A percentile compares a stretch with the other conserved stretches of the same genome.
Evolutionary conservation across 1,284 basidiomycete genomes (phyloP).

Genomic region (Porphyrellus sp.): DNA sequence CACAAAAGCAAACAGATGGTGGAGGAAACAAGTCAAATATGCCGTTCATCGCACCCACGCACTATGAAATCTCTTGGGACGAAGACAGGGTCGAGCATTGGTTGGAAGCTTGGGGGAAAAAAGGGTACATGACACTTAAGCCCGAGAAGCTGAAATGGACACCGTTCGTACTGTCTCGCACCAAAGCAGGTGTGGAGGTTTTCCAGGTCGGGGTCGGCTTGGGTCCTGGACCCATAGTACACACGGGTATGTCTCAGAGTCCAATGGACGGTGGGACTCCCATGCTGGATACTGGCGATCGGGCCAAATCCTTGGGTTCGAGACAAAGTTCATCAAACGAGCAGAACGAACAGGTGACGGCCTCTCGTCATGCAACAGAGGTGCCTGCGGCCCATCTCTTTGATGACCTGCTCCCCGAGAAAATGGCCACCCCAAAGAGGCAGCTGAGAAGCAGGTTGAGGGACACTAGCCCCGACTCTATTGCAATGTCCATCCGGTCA

Average conservation of each 20-base stretch:
- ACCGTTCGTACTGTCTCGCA: slow-evolving; percentile 79
- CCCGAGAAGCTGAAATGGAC: slow-evolving; percentile 93
- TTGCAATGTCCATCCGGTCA: slow-evolving; percentile 17
- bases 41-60: slow-evolving; percentile 65
- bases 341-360: slow-evolving; percentile 14
- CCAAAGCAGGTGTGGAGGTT: slow-evolving; percentile 43
- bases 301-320: slow-evolving; percentile 19
- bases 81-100: slow-evolving; percentile 65
- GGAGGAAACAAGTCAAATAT: slow-evolving; percentile 40
- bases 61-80: slow-evolving; percentile 80
- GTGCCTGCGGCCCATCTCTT: slow-evolving; percentile 34
- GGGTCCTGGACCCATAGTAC: slow-evolving; percentile 20
- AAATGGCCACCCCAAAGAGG: slow-evolving; percentile 20
- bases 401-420: slow-evolving; percentile 27
- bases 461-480: slow-evolving; percentile 16
- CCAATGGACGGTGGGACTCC: slow-evolving; percentile 28
- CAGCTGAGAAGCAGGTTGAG: slow-evolving; percentile 14
- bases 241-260: slow-evolving; percentile 23
- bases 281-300: slow-evolving; percentile 18
- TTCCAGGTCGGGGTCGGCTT: slow-evolving; percentile 30
- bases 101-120: slow-evolving; percentile 70
- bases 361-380: slow-evolving; percentile 8
- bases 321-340: slow-evolving; percentile 15
- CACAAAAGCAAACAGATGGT: slow-evolving; percentile 49
- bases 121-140: slow-evolving; percentile 77